Base-by-base conservation (phyloP, 345 rosid genomes). In the Melaleuca quinquenervia region DNA sequence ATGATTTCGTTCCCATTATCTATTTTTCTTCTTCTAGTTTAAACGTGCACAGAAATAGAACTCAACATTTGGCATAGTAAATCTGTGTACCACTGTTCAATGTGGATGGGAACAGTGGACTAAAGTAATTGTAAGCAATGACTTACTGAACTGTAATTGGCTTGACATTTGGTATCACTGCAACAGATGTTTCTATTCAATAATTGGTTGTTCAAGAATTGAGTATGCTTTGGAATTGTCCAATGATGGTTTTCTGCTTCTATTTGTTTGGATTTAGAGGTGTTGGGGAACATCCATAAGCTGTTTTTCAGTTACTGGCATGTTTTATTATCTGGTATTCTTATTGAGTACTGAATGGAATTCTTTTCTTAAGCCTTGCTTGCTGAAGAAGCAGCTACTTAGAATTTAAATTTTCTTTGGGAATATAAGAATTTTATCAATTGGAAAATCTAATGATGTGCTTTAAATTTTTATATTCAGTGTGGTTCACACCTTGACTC, bases 401-500 rank as follows among this genome's bases (percentile, higher is more conserved):
- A 18, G 24, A 70, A 70, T 13, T 32, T 70, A 32, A 36, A 70
- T 70, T 32, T 32, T 18, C 48, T 32, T 70, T 70, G 24, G 78
- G 45, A 70, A 70, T 70, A 8, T 18, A 18, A 18, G 48, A 45
- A n/a, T 26, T 26, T 82, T 53, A 6, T 82, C 56, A 51, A 44
- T 44, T 48, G 36, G 22, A 22, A 44, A 49, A 51, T 64, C 82
- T 84, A 44, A 84, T 90, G 24, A 60, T 50, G 86, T 60, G 12
- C 52, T 85, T 74, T 90, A 32, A 36, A 82, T 90, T 84, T 48
- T 90, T 41, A 56, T 89, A 85, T 88, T 84, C 96, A 97, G 99
- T 82, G 89, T 97, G 89, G 98, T 97, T 58, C 98, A 97, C 78
- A 91, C 97, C 89, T 89, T 97, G 92, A 93, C 90, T 86, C 98